These are phyloP conservation scores for Obba rivulosa DNA, from an alignment of 768 basidiomycete species.

Conservation along the genomic window DNA sequence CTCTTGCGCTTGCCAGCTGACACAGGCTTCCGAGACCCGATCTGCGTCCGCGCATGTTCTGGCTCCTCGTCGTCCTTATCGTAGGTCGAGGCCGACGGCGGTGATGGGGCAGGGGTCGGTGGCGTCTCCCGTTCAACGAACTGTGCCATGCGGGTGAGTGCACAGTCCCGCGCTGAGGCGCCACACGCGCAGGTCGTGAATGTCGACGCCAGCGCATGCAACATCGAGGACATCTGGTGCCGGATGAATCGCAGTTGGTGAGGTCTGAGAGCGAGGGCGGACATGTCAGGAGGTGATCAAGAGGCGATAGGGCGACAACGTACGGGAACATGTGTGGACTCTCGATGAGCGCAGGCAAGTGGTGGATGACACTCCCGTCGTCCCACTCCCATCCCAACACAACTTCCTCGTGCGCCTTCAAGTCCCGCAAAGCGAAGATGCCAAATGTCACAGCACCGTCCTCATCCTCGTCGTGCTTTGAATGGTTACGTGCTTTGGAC, in stretches of 20 bases:
- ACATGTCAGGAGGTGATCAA: not conserved
- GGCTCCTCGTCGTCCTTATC: conserved; percentile 3
- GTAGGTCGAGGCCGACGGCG: conserved; percentile 10
- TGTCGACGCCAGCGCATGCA: conserved; percentile 63
- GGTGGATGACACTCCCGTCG: conserved; percentile 81
- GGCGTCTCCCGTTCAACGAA: conserved; percentile 46
- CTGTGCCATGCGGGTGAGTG: conserved; percentile 55
- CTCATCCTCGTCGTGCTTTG: conserved; percentile 3
- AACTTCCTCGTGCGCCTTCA: conserved; percentile 79
- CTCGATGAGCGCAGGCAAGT: conserved; percentile 62
- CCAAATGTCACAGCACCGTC: conserved; percentile 58
- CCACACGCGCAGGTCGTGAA: conserved; percentile 78
- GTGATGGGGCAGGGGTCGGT: conserved; percentile 20
- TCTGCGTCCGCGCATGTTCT: not conserved
- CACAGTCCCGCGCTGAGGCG: conserved; percentile 54
- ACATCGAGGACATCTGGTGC: conserved; percentile 61
- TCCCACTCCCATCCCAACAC: conserved; percentile 97
- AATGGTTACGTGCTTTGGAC: not conserved
- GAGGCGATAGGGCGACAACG: conserved; percentile 23
- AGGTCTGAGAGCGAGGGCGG: conserved; percentile 15
- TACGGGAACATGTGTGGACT: conserved; percentile 54
- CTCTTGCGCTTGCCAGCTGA: not conserved
- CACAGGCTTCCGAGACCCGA: not conserved
- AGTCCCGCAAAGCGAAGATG: conserved; percentile 71
- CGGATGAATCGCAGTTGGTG: conserved; percentile 49